Evolutionary conservation across 1,284 basidiomycete species (phyloP), one percentile per base, ranked within the genome.

Genomic region (Wolfiporia cocos): DNA sequence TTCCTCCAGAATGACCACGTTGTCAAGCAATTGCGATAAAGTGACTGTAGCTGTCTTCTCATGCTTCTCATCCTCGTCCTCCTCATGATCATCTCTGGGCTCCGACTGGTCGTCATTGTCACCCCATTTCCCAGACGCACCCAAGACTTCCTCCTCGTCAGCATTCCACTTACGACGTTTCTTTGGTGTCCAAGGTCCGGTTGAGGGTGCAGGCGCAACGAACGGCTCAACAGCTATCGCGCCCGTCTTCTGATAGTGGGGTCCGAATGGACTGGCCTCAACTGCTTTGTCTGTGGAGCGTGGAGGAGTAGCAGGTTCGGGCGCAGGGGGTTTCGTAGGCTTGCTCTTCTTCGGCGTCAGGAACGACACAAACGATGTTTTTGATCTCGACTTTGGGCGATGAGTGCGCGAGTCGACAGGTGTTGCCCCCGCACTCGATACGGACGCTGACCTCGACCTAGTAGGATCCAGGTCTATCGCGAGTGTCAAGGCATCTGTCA

Each of bases 1-100:
- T 65, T 99, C 95, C 64, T 99, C 94, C 47, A 99, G 63, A 39
- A 99, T 81, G 17, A 99, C 92, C 20, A 94, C 86, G 58, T 99
- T 98, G 62, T 99, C 96, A 54, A 99, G 67, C 44, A 96, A 61
- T 49, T 79, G 81, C 22, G 90, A 93, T 24, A 96, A 69, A 10
- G 87, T 90, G 21, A 92, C 74, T 14, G 62, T 69, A 20, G 64
- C 64, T 10, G 62, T 41, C 36, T 52, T 57, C 48, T 48, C 49
- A 22, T 42, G 48, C 23, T 51, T 45, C 43, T 70, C 71, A 35
- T 50, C 43, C 12, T 47, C 48, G 39, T 54, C 53, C 36, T 50
- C 44, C 14, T 47, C 49, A 39, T 54, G 52, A 39, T 61, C 58
- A 31, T 63, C 61, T 1, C 64, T 54, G 5, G 62, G 60, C 15